These are phyloP conservation scores for Phytopythium boreale DNA, from an alignment of 352 stramenopile species.

Conservation along the genomic window DNA sequence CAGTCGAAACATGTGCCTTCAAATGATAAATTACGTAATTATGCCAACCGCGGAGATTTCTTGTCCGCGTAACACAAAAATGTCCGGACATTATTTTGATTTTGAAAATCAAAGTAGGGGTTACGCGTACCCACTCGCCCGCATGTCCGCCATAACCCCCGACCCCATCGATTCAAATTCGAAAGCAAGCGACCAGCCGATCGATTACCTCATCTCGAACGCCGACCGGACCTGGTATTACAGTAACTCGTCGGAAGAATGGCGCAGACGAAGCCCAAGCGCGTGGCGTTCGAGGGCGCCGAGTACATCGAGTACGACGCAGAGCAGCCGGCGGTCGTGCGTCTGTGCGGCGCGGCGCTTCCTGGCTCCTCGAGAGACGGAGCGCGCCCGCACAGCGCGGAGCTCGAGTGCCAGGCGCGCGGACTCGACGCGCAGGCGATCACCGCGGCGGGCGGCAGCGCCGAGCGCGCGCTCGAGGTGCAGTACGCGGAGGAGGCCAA, in stretches of 20 bases:
- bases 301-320: constrained; percentile 64
- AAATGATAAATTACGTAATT: no score
- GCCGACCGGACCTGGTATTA: no score
- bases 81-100: no score
- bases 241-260: background rate
- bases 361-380: background rate
- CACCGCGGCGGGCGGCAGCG: constrained; percentile 1
- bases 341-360: constrained; percentile 15
- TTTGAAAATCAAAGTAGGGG: background rate
- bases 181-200: background rate
- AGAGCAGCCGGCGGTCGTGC: constrained; percentile 38
- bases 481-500: constrained; percentile 39
- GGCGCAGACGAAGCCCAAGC: constrained; percentile 8
- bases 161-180: background rate
- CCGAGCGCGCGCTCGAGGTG: constrained; percentile 13
- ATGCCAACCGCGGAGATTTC: no score
- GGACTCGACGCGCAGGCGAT: constrained; percentile 14
- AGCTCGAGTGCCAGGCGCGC: constrained; percentile 46
- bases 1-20: no score
- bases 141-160: background rate
- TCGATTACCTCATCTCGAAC: background rate
- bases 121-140: background rate
- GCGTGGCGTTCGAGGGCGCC: constrained; percentile 49
- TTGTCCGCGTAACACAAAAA: no score
- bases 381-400: constrained; percentile 11